phyloP scores from a whole-genome alignment of 345 rosid genomes.

The Ailanthus altissimus region DNA sequence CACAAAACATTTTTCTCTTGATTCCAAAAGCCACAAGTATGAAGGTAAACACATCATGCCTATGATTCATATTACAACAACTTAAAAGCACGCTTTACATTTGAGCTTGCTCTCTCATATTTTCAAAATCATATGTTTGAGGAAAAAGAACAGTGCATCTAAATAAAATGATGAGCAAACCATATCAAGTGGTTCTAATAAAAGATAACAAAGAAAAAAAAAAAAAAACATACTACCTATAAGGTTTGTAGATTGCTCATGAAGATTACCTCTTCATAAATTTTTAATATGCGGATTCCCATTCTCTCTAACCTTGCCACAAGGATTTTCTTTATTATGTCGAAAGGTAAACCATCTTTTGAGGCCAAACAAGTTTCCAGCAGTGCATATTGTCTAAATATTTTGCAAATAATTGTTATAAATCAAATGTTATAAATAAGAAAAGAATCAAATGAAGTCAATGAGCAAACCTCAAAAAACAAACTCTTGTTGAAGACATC shows the following conservation, averaged over 20 bases:
- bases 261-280: conserved; percentile 76
- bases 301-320: conserved; percentile 71
- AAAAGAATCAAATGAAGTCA: conserved; percentile 1
- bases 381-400: conserved; percentile 24
- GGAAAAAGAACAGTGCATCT: not conserved
- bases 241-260: not conserved
- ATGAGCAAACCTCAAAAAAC: conserved; percentile 76
- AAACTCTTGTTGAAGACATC: conserved; percentile 74
- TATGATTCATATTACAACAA: not conserved
- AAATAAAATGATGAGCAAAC: not conserved
- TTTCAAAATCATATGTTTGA: not conserved
- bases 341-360: conserved; percentile 87
- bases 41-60: conserved; percentile 15
- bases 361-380: conserved; percentile 99
- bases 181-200: not conserved
- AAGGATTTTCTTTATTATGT: conserved; percentile 74
- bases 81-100: not conserved
- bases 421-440: too few species aligned
- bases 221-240: not conserved
- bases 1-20: not conserved
- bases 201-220: not conserved
- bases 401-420: conserved; percentile 18
- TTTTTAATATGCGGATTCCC: conserved; percentile 67
- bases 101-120: not conserved
- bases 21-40: not conserved